These are phyloP conservation scores for Medicago ruthenica DNA, from an alignment of 306 rosid species.

Conservation along the genomic window DNA sequence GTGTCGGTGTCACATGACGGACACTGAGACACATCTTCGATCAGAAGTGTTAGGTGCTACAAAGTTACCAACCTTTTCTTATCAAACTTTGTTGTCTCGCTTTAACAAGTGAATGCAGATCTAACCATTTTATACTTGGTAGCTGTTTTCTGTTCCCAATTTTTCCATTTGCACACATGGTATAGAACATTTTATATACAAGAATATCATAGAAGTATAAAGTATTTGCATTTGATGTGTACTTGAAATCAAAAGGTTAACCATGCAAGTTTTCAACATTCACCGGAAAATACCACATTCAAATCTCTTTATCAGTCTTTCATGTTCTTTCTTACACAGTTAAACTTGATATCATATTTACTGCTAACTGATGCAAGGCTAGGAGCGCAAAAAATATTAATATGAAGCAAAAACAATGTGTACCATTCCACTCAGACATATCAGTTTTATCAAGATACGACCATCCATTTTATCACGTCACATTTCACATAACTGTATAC, in stretches of 20 bases:
- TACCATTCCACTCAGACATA: background rate
- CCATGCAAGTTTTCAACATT: background rate
- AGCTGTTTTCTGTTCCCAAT: background rate
- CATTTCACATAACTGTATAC: background rate
- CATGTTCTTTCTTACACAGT: background rate
- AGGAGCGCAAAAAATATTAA: background rate
- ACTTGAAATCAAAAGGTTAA: background rate
- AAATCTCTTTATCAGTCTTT: background rate
- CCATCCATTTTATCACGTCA: background rate
- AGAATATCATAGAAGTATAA: background rate
- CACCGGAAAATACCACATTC: background rate
- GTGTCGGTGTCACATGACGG: too few species aligned
- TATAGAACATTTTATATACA: background rate
- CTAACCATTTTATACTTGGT: background rate
- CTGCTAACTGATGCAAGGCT: background rate
- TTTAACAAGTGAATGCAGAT: background rate
- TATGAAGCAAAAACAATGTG: background rate
- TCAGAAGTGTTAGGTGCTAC: too few species aligned
- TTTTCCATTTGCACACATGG: background rate
- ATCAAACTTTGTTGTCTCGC: background rate
- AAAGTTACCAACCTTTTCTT: background rate
- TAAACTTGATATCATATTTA: background rate
- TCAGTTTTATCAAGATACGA: background rate
- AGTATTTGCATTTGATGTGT: slow-evolving; percentile 4
- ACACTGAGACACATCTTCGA: too few species aligned